phyloP scores from a whole-genome alignment of 768 basidiomycete species.

The Kwoniella pini region DNA sequence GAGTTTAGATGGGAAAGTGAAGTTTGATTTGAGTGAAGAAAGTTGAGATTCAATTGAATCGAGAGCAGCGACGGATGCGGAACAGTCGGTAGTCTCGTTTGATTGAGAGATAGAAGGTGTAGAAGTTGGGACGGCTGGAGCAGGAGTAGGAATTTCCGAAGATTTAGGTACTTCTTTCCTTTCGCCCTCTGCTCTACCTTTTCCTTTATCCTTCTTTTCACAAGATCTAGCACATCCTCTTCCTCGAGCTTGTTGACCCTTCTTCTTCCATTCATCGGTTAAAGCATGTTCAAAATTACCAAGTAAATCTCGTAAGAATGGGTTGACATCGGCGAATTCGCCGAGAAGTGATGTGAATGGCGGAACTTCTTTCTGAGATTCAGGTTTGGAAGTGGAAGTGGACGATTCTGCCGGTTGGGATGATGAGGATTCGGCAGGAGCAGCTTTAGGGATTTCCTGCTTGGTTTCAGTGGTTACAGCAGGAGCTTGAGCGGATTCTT shows the following conservation, averaged over 20 bases:
- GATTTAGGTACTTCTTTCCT: constrained; percentile 18
- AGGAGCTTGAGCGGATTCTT: not conserved
- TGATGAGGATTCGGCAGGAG: not conserved
- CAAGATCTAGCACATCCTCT: constrained; percentile 4
- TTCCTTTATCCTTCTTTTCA: constrained; percentile 36
- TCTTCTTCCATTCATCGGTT: constrained; percentile 23
- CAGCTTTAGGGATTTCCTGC: not conserved
- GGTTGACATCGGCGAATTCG: constrained; percentile 35
- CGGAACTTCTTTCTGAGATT: constrained; percentile 17
- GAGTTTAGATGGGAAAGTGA: constrained; percentile 39
- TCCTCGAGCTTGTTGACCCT: constrained; percentile 3
- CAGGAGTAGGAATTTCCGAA: constrained; percentile 14
- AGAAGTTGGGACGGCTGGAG: constrained; percentile 17
- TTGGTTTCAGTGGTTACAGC: constrained; percentile 2
- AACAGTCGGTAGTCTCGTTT: constrained; percentile 6
- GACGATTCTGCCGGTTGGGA: not conserved
- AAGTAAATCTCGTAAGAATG: constrained; percentile 45
- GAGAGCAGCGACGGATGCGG: constrained; percentile 27
- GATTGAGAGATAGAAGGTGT: constrained; percentile 8
- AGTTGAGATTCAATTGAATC: constrained; percentile 36
- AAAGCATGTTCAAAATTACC: constrained; percentile 42
- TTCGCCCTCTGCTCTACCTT: constrained; percentile 43
- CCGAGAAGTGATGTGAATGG: constrained; percentile 38
- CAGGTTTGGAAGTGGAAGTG: not conserved
- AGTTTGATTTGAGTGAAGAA: constrained; percentile 21